These are phyloP conservation scores for Aristolochia contorta DNA, from an alignment of 164 flowering plant genomes.

Conservation along the genomic window DNA sequence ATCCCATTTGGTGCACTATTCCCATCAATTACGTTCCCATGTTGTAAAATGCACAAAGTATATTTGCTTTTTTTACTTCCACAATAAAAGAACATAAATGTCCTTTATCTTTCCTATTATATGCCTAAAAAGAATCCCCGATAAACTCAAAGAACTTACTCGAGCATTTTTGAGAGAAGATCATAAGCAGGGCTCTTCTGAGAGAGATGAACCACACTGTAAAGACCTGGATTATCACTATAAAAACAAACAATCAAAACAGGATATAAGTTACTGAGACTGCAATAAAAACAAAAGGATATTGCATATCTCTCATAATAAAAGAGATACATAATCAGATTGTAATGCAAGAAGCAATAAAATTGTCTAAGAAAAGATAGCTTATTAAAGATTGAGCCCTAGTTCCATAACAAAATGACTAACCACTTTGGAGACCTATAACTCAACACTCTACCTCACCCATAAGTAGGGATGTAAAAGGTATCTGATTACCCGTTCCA, in stretches of 20 bases:
- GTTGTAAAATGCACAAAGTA: too few relatives aligned
- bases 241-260: not conserved
- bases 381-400: too few relatives aligned
- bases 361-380: too few relatives aligned
- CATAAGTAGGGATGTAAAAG: too few relatives aligned
- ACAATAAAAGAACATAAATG: not conserved
- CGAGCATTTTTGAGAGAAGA: slow-evolving; percentile 95
- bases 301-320: not conserved
- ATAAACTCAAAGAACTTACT: slow-evolving; percentile 39
- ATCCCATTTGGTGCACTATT: too few relatives aligned
- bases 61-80: too few relatives aligned
- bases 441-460: too few relatives aligned
- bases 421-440: too few relatives aligned
- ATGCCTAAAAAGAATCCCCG: not conserved
- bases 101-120: not conserved
- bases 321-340: not conserved
- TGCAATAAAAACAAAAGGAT: not conserved
- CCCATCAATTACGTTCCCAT: too few relatives aligned
- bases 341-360: too few relatives aligned
- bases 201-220: slow-evolving; percentile 69
- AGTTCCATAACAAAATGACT: too few relatives aligned
- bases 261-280: not conserved
- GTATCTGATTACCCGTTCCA: too few relatives aligned
- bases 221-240: slow-evolving; percentile 83
- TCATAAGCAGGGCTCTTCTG: slow-evolving; percentile 83